Conservation (phyloP, 2,329 filamentous ascomycete species). For the Chaetomium sp. region DNA sequence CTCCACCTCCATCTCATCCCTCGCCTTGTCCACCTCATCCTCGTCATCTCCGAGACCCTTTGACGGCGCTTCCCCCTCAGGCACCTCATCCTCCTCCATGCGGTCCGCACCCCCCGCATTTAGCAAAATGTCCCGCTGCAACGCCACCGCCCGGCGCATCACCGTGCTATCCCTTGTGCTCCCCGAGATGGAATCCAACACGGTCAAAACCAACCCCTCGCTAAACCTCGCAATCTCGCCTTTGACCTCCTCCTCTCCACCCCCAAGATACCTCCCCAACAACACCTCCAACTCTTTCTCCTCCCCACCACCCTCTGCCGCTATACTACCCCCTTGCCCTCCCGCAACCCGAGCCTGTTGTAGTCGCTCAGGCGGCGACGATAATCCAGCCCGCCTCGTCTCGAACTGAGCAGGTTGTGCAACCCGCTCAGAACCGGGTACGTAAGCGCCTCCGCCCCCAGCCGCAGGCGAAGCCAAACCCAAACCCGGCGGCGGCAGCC, state of each 20-base stretch:
- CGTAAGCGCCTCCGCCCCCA: no score
- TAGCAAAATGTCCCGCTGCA: conserved; percentile 47
- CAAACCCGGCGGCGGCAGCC: background rate
- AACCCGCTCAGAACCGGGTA: no score
- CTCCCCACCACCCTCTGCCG: background rate
- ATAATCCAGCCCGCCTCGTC: no score
- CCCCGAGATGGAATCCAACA: conserved; percentile 45
- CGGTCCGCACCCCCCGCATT: conserved; percentile 28
- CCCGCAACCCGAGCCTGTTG: background rate
- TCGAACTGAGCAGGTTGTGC: background rate
- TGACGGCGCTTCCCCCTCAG: conserved; percentile 1
- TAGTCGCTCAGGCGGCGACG: background rate
- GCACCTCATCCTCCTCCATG: conserved; percentile 21
- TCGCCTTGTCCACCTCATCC: conserved; percentile 35
- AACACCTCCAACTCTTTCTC: conserved; percentile 2
- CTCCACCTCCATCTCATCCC: conserved; percentile 32
- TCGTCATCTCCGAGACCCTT: conserved; percentile 23
- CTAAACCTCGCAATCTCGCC: conserved; percentile 44
- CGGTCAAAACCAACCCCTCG: conserved; percentile 42
- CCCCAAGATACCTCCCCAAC: conserved; percentile 24
- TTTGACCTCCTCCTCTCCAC: conserved; percentile 28
- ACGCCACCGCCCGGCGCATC: conserved; percentile 48
- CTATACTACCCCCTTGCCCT: no score
- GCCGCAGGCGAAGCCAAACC: background rate
- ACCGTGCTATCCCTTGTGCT: conserved; percentile 48